phyloP scores from a whole-genome alignment of 176 grass and related monocot species.

The Musa acuminata region DNA sequence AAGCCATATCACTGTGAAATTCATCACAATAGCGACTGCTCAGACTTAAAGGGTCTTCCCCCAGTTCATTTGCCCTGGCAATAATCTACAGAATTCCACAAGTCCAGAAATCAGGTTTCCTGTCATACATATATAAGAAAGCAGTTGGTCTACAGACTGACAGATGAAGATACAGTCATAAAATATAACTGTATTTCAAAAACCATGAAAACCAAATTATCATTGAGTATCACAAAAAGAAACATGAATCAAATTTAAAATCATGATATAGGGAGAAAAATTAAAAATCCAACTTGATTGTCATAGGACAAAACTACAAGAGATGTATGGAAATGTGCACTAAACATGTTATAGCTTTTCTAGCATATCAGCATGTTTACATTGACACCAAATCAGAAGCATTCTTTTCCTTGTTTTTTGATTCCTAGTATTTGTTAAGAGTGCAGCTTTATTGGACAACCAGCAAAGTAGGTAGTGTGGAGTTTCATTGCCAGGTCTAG shows the following conservation, averaged over 20 bases:
- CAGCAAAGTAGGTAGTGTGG: no score
- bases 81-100: constrained; percentile 98
- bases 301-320: neutral
- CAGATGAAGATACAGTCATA: neutral
- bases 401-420: no score
- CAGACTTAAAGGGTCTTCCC: constrained; percentile 77
- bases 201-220: neutral
- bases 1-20: constrained; percentile 69
- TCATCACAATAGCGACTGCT: constrained; percentile 81
- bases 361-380: no score
- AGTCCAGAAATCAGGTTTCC: constrained; percentile 70
- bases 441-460: no score
- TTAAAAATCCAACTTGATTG: neutral
- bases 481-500: no score
- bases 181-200: neutral
- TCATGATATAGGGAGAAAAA: neutral
- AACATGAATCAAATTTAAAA: neutral
- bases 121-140: constrained; percentile 48
- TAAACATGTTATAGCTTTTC: no score
- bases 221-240: neutral
- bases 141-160: constrained; percentile 9
- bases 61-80: constrained; percentile 74
- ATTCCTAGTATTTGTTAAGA: no score
- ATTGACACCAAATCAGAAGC: no score
- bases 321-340: neutral